Base-by-base conservation (phyloP, 1,284 basidiomycete genomes). In the Ustilago sp. region DNA sequence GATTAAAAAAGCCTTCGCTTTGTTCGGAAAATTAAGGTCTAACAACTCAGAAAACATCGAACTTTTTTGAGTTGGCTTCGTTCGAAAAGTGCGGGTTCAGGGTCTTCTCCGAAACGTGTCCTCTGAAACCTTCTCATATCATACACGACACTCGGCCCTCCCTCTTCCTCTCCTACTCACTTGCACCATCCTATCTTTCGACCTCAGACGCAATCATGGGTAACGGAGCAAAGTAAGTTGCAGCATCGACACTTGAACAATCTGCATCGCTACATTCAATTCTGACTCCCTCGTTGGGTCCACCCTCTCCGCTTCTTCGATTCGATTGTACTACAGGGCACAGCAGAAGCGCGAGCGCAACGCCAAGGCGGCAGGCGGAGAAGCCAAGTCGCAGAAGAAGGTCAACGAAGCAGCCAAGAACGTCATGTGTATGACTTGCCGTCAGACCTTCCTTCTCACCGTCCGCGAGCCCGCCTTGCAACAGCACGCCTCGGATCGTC, bases 361-460 rank as follows among this genome's bases (percentile, higher is more conserved):
- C 66, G 84, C 84, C 28, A 83, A 81, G 59, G 70, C 77, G 3
- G 80, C 72, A 6, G 61, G 63, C 13, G 78, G 77, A 13, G 80
- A 74, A 7, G 74, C 84, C 28, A 83, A 79, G 60, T 83, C 82
- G 41, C 84, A 85, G 65, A 72, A 82, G 28, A 85, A 85, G 63
- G 68, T 74, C 19, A 85, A 85, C 76, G 85, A 86, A 83, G 87
- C 87, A 7, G 87, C 88, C 28, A 86, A 86, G 68, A 86, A 81
- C 55, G 87, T 88, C 74, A 85, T 88, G 80, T 89, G 88, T 77
- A 80, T 82, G 39, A 83, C 86, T 45, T 89, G 88, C 80, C 86
- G 86, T 73, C 86, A 87, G 66, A 87, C 87, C 13, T 89, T 89
- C 86, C 87, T 88, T 73, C 76, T 85, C 43, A 89, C 88, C 1